phyloP scores from a whole-genome alignment of 495 filamentous ascomycete genomes.

The Penicillium cosmopolitanum region DNA sequence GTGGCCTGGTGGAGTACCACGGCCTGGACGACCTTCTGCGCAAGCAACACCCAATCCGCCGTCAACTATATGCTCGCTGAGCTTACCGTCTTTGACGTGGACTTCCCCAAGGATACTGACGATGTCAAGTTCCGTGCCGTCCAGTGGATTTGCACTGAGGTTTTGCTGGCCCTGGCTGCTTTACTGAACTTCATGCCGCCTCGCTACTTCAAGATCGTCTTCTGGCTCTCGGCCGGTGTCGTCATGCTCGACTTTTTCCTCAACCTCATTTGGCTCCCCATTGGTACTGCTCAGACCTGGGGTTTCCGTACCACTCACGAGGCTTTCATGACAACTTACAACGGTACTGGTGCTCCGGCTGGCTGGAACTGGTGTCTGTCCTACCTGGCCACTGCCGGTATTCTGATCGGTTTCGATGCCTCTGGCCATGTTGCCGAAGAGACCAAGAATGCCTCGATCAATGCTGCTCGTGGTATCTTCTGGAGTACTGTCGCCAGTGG shows the following conservation, averaged over 20 bases:
- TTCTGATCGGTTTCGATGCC: slow-evolving; percentile 61
- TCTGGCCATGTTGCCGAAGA: slow-evolving; percentile 60
- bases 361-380: slow-evolving; percentile 65
- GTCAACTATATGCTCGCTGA: slow-evolving; percentile 61
- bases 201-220: slow-evolving; percentile 48
- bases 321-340: slow-evolving; percentile 61
- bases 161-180: slow-evolving; percentile 50
- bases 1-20: slow-evolving; percentile 65
- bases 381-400: slow-evolving; percentile 61
- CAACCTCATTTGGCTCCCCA: slow-evolving; percentile 61
- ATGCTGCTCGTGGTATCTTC: slow-evolving; percentile 59
- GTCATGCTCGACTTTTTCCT: slow-evolving; percentile 59
- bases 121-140: slow-evolving; percentile 57
- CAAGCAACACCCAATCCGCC: slow-evolving; percentile 57
- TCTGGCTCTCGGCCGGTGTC: slow-evolving; percentile 50
- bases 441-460: slow-evolving; percentile 58
- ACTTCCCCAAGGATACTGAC: slow-evolving; percentile 50
- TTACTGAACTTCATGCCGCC: slow-evolving; percentile 51
- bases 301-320: slow-evolving; percentile 57
- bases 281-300: slow-evolving; percentile 55
- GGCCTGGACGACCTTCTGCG: slow-evolving; percentile 61
- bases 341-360: slow-evolving; percentile 56
- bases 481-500: slow-evolving; percentile 57
- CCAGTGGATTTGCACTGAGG: slow-evolving; percentile 58
- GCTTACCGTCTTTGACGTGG: slow-evolving; percentile 55